Evolutionary conservation across 176 grass and related monocot genomes (phyloP).

Genomic region (Oropetium thomaeum): DNA sequence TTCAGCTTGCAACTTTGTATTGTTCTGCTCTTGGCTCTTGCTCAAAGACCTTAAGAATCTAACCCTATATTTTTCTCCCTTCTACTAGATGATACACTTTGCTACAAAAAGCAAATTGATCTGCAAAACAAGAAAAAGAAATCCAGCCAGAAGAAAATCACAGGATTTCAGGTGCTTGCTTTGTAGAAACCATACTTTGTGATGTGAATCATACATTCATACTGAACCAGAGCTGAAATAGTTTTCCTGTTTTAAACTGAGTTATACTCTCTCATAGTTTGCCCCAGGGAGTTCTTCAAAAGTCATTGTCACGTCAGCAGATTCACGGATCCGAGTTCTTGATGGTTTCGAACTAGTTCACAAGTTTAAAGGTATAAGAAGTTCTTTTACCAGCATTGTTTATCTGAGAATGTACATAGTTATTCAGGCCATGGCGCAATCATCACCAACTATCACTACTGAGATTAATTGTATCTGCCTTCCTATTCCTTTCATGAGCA

Average conservation of each 20-base stretch:
- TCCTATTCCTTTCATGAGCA: constrained; percentile 22
- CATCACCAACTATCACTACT: constrained; percentile 12
- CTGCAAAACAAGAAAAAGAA: constrained; percentile 86
- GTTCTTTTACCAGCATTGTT: background rate
- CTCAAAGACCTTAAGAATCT: constrained; percentile 12
- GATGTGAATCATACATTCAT: constrained; percentile 36
- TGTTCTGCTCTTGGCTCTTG: background rate
- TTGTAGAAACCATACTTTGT: constrained; percentile 19
- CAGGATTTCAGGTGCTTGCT: constrained; percentile 87
- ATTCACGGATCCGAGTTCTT: constrained; percentile 79
- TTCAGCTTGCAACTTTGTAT: background rate
- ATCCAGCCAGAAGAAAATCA: constrained; percentile 92
- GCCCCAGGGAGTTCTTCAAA: constrained; percentile 83
- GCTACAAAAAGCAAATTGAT: constrained; percentile 69
- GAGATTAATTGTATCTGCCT: constrained; percentile 25
- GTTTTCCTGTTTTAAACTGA: constrained; percentile 30
- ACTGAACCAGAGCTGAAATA: constrained; percentile 14
- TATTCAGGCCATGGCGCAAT: constrained; percentile 13
- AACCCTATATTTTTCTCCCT: constrained; percentile 26
- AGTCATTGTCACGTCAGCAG: constrained; percentile 92
- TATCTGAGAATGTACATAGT: constrained; percentile 9
- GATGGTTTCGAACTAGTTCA: constrained; percentile 70
- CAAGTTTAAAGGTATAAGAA: constrained; percentile 87
- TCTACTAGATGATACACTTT: constrained; percentile 83
- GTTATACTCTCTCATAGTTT: constrained; percentile 64